Evolutionary conservation across 495 filamentous ascomycete species (phyloP).

Genomic region (Aspergillus saccharolyticus): DNA sequence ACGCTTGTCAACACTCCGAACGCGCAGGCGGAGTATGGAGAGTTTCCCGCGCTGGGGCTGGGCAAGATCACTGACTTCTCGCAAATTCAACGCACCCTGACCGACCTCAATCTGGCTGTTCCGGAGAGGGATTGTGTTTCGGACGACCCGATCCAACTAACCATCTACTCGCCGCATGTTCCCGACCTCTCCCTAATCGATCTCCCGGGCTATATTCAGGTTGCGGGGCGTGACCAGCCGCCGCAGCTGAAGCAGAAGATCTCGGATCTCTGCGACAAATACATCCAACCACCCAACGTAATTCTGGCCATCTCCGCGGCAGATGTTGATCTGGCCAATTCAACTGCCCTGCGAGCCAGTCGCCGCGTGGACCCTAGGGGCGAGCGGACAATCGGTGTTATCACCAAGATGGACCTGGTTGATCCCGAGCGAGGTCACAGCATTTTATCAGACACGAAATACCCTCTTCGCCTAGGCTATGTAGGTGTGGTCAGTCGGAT

Average conservation of each 20-base stretch:
- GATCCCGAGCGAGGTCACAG: conserved; percentile 71
- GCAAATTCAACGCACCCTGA: conserved; percentile 86
- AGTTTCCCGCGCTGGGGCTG: conserved; percentile 89
- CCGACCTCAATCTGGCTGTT: conserved; percentile 91
- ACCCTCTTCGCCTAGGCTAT: conserved; percentile 92
- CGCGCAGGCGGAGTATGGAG: conserved; percentile 85
- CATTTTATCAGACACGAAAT: conserved; percentile 83
- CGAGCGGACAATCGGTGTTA: conserved; percentile 93
- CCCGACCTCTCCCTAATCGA: conserved; percentile 96
- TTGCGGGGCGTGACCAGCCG: conserved; percentile 85
- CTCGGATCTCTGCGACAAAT: conserved; percentile 93
- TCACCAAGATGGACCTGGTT: conserved; percentile 99
- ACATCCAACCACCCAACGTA: conserved; percentile 92
- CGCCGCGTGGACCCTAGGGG: conserved; percentile 89
- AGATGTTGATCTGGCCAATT: conserved; percentile 96
- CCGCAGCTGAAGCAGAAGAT: conserved; percentile 93
- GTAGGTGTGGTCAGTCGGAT: conserved; percentile 88
- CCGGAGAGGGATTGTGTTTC: conserved; percentile 85
- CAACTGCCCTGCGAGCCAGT: conserved; percentile 85
- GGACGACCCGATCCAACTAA: conserved; percentile 93
- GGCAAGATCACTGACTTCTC: conserved; percentile 91
- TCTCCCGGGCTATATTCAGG: conserved; percentile 95
- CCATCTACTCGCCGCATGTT: conserved; percentile 91
- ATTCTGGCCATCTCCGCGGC: conserved; percentile 96
- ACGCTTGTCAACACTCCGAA: conserved; percentile 95